phyloP scores from a whole-genome alignment of 2,329 filamentous ascomycete species.

The Fusarium protoensiforme region DNA sequence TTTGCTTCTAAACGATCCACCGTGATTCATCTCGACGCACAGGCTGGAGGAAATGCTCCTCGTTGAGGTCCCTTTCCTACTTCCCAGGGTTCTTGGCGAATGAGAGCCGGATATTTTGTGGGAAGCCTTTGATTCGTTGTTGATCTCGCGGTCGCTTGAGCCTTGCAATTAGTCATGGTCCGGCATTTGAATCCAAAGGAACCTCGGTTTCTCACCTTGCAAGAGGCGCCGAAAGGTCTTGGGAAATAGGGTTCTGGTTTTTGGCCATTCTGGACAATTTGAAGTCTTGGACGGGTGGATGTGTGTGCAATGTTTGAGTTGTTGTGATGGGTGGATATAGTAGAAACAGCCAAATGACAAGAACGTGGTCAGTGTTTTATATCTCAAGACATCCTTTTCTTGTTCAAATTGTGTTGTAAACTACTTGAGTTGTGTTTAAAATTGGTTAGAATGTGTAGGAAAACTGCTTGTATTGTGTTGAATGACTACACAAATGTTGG shows the following conservation, averaged over 20 bases:
- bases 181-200: not conserved
- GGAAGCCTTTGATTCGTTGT: not conserved
- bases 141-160: not conserved
- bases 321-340: too few relatives aligned
- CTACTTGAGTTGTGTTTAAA: not conserved
- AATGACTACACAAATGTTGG: not conserved
- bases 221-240: not conserved
- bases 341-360: too few relatives aligned
- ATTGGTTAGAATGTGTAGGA: not conserved
- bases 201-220: not conserved
- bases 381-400: not conserved
- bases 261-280: not conserved
- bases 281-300: not conserved
- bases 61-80: not conserved
- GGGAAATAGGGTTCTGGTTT: not conserved
- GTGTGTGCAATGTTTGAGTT: too few relatives aligned
- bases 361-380: not conserved
- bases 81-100: not conserved
- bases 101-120: not conserved
- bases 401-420: not conserved
- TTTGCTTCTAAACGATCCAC: accelerated
- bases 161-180: not conserved
- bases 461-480: not conserved
- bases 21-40: not conserved
- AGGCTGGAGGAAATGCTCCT: not conserved